Percentiles rank a stretch among this genome's conserved stretches.
These are phyloP conservation scores for Coemansia aciculifera DNA, from an alignment of 192 early-diverging fungal species.

Conservation along the genomic window DNA sequence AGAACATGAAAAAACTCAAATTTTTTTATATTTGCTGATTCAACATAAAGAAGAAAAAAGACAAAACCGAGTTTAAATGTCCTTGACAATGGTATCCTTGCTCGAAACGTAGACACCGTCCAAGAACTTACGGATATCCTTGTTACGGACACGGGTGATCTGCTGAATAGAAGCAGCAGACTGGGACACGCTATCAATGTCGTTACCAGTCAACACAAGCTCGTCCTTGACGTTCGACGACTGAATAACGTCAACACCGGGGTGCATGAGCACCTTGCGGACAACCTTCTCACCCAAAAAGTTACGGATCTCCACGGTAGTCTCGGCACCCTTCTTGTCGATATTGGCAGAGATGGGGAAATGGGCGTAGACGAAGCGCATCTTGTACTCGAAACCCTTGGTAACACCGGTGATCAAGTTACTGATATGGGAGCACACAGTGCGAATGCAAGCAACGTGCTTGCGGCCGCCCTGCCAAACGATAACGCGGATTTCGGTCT, in stretches of 20 bases:
- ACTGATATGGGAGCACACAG: constrained; percentile 90
- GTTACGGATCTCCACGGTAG: constrained; percentile 95
- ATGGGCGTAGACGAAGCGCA: constrained; percentile 98
- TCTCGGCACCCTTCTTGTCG: constrained; percentile 58
- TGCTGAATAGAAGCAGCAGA: constrained; percentile 97
- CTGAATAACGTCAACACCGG: constrained; percentile 77
- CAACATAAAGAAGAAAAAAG: neutral
- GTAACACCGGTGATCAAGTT: constrained; percentile 99
- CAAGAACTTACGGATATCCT: constrained; percentile 99
- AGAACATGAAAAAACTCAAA: neutral
- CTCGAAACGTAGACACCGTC: constrained; percentile 97
- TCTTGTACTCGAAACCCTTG: constrained; percentile 99
- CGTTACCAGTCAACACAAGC: constrained; percentile 89
- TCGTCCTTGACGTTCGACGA: constrained; percentile 92
- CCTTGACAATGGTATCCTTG: constrained; percentile 71
- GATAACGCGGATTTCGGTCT: constrained; percentile 76
- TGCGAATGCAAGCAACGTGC: constrained; percentile 98
- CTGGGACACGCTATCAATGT: constrained; percentile 92
- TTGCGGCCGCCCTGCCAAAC: constrained; percentile 96
- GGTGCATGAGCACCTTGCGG: constrained; percentile 81
- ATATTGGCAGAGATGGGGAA: constrained; percentile 99
- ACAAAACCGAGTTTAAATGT: constrained; percentile 20
- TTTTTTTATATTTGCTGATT: neutral
- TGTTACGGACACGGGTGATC: constrained; percentile 90
- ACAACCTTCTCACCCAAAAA: constrained; percentile 96